phyloP scores from a whole-genome alignment of 1,139 yeast species.

The Geotrichum reessii region DNA sequence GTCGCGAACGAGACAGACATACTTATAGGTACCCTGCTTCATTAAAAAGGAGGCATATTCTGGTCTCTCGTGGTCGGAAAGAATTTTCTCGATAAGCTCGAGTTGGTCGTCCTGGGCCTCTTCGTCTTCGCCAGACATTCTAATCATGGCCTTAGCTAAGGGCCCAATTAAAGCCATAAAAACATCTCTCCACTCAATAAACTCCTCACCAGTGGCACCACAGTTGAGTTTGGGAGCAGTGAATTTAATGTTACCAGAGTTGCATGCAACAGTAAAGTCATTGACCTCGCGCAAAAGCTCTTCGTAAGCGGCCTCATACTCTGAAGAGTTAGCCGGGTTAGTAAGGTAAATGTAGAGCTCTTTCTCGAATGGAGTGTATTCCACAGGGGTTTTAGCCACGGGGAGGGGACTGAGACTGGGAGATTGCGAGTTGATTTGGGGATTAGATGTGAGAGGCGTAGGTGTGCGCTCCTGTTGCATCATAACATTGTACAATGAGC shows the following conservation, averaged over 20 bases:
- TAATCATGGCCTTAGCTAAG: conserved; percentile 14
- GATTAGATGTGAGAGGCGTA: not conserved
- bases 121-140: conserved; percentile 17
- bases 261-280: conserved; percentile 2
- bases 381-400: not conserved
- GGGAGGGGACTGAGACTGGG: not conserved
- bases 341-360: conserved; percentile 14
- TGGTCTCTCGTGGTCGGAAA: conserved; percentile 11
- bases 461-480: not conserved
- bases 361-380: conserved; percentile 11
- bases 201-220: conserved; percentile 18
- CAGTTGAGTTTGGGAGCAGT: conserved; percentile 12
- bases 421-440: not conserved
- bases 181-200: conserved; percentile 10
- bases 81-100: conserved; percentile 13
- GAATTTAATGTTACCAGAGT: conserved; percentile 5
- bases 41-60: conserved; percentile 11
- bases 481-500: not conserved
- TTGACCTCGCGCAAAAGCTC: conserved; percentile 14
- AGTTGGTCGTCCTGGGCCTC: conserved; percentile 16
- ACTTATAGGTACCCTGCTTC: conserved; percentile 15
- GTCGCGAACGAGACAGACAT: conserved; percentile 13
- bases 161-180: conserved; percentile 12
- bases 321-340: conserved; percentile 14
- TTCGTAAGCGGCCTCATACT: conserved; percentile 13